Evolutionary conservation across 176 grass and related monocot genomes (phyloP).

Genomic region (Oryza nivara): DNA sequence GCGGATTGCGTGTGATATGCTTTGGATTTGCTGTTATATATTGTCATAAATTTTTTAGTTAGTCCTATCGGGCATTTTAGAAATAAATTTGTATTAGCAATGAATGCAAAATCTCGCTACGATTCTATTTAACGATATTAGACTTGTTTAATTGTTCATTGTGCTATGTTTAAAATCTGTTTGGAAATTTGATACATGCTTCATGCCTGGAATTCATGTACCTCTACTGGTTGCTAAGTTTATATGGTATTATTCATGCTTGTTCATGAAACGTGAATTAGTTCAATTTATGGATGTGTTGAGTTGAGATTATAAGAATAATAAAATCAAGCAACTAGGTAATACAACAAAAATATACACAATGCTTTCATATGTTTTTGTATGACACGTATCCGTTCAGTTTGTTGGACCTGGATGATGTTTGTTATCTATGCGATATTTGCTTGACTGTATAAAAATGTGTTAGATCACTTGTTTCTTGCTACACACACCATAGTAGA

Average conservation of each 20-base stretch:
- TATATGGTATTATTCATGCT: background rate
- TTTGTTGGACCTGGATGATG: background rate
- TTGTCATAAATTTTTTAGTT: too few species aligned
- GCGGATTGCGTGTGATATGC: background rate
- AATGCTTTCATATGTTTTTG: background rate
- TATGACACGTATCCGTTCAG: background rate
- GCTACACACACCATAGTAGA: background rate
- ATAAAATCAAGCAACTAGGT: background rate
- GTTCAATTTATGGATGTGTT: background rate
- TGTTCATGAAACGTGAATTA: background rate
- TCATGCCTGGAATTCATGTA: background rate
- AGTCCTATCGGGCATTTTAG: background rate
- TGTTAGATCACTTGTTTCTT: background rate
- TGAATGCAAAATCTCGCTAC: background rate
- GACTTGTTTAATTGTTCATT: background rate
- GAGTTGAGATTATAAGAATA: background rate
- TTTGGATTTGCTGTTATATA: too few species aligned
- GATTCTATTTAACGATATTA: background rate
- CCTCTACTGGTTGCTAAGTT: background rate
- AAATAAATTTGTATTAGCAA: background rate
- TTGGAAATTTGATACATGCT: background rate
- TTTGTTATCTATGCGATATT: background rate
- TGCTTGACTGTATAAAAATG: conserved; percentile 2
- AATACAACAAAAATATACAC: background rate
- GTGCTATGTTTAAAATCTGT: background rate